phyloP scores from a whole-genome alignment of 345 rosid species.

The Cochlearia excelsa region DNA sequence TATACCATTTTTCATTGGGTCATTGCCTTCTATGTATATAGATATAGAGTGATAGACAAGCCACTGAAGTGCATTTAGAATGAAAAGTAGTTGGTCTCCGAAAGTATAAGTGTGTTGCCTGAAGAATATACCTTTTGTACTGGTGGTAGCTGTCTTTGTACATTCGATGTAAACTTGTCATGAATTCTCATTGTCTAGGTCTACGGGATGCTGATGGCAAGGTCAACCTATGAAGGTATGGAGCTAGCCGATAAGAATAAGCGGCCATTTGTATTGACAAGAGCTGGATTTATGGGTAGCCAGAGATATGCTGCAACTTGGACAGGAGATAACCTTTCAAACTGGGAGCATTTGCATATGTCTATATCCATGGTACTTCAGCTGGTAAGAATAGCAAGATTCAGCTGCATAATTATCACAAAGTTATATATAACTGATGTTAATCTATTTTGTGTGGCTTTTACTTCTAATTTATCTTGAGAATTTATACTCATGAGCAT shows the following conservation, averaged over 20 bases:
- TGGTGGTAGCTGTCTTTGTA: background rate
- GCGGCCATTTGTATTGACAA: conserved; percentile 92
- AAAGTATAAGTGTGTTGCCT: background rate
- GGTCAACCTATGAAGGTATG: conserved; percentile 87
- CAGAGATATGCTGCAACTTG: conserved; percentile 92
- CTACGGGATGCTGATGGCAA: conserved; percentile 91
- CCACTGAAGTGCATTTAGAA: no score
- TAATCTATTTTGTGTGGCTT: background rate
- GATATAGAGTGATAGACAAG: background rate
- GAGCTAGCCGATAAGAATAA: conserved; percentile 60
- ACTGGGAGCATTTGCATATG: conserved; percentile 91
- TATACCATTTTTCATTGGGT: background rate
- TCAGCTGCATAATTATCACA: conserved; percentile 7
- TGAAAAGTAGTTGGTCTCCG: background rate
- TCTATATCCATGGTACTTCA: conserved; percentile 91
- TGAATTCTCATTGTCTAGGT: conserved; percentile 44
- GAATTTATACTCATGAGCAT: conserved; percentile 10
- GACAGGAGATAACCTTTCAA: conserved; percentile 95
- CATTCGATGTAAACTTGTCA: conserved; percentile 7
- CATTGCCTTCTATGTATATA: conserved; percentile 1
- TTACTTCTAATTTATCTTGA: background rate
- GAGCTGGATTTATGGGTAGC: conserved; percentile 90
- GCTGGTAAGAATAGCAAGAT: conserved; percentile 54
- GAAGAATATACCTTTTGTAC: background rate
- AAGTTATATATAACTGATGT: background rate